A percentile compares a stretch with the other conserved stretches of the same genome.
Conservation (phyloP, 805 yeast genomes). For the Saccharomyces eubayanus region DNA sequence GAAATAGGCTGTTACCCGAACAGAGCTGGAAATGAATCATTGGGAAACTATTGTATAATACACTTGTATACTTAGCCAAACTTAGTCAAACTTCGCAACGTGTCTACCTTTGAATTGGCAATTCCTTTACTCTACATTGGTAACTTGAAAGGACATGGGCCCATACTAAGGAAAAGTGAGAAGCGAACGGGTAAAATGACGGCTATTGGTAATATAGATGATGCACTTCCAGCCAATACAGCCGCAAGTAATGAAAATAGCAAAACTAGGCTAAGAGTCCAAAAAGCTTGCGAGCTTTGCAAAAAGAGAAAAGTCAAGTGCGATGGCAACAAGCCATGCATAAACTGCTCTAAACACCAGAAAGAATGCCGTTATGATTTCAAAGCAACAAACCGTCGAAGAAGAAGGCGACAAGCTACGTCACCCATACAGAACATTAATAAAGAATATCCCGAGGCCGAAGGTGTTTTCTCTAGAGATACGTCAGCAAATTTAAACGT, state of each 20-base stretch:
- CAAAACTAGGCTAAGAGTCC: slow-evolving; percentile 11
- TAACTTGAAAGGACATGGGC: background rate
- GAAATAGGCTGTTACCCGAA: background rate
- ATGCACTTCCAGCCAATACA: background rate
- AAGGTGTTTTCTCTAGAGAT: background rate
- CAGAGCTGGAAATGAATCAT: background rate
- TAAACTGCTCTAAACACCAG: slow-evolving; percentile 11
- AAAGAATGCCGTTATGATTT: slow-evolving; percentile 11
- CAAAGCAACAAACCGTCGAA: background rate
- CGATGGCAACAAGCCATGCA: slow-evolving; percentile 19
- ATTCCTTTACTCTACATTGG: background rate
- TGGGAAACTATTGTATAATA: background rate
- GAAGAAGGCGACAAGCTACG: background rate
- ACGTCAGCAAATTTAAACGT: background rate
- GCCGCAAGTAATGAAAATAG: background rate
- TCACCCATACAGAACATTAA: background rate
- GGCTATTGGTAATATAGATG: background rate
- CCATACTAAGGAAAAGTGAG: background rate
- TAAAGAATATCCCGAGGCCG: background rate
- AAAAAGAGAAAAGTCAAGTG: slow-evolving; percentile 23
- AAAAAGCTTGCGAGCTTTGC: slow-evolving; percentile 19
- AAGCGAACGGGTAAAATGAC: background rate
- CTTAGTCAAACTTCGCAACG: background rate
- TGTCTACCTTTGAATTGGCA: background rate
- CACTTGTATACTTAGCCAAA: background rate